Evolutionary conservation across 257 asterid genomes (phyloP), one percentile per base, ranked within the genome.

Genomic region (Forsythia suspensa): DNA sequence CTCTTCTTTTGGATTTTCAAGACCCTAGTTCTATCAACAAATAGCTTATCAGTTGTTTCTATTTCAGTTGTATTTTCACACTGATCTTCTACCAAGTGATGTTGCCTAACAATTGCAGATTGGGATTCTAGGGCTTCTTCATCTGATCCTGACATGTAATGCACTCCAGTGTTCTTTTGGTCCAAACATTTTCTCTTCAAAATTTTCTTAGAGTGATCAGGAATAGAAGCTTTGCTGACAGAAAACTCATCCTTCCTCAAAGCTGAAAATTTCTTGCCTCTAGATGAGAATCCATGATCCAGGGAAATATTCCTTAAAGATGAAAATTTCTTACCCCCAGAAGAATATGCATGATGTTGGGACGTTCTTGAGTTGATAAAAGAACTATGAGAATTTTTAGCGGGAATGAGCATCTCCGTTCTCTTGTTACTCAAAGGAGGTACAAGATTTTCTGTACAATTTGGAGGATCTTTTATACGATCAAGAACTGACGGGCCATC

Each of bases 251-350:
- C 85, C 70, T 90, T 92, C 82, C 85, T 81, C 88, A 82, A 82
- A 73, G 97, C 87, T 18, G 92, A 80, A 74, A 86, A 85, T 77
- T 75, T 93, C 84, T 80, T 88, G 37, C 83, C 73, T 73, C 81
- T 82, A 43, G 93, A 77, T 57, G 84, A 61, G 72, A 81, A 68
- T 44, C 81, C 85, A 80, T 57, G 89, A 24, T 80, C 77, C 70
- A 46, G 55, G 15, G 86, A 69, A n/a, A 76, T 75, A 71, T 87
- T 89, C 79, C 81, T 81, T 38, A 42, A 73, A 77, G 85, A 84
- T 65, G 81, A 59, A 67, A 82, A 77, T 80, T 75, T 85, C 83
- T 82, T 85, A 78, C 73, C 77, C 51, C 76, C 85, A n/a, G 88
- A 75, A 38, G 87, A 70, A 48, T 80, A 71, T 10, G 78, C 76